These are phyloP conservation scores for Apiospora kogelbergensis DNA, from an alignment of 2,329 filamentous ascomycete species.

Conservation along the genomic window DNA sequence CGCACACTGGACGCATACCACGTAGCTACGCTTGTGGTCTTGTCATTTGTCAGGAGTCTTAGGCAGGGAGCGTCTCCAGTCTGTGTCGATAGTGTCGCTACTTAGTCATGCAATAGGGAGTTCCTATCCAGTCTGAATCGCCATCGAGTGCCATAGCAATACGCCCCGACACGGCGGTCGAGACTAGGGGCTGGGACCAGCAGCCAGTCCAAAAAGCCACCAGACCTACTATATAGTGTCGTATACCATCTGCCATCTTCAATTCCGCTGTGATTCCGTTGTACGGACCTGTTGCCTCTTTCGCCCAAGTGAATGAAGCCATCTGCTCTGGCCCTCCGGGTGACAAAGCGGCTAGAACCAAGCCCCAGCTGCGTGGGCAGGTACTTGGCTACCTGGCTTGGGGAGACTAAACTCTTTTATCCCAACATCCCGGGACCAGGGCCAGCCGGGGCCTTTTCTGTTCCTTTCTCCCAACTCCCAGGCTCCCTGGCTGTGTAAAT, in stretches of 20 bases:
- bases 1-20: background rate
- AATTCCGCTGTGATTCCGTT: background rate
- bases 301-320: background rate
- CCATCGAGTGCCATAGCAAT: background rate
- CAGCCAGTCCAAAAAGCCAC: background rate
- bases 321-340: background rate
- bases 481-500: background rate
- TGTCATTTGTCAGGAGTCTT: background rate
- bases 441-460: background rate
- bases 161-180: background rate
- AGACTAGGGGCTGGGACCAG: background rate
- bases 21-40: background rate
- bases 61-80: background rate
- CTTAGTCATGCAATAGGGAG: background rate
- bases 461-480: background rate
- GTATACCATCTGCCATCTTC: background rate
- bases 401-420: background rate
- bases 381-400: background rate
- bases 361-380: background rate
- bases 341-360: background rate
- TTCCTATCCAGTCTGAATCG: background rate
- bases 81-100: background rate
- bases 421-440: background rate
- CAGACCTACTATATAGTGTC: background rate
- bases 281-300: constrained; percentile 3